Evolutionary conservation across 148 eudicot species (phyloP).

Genomic region (Euryodendron excelsum): DNA sequence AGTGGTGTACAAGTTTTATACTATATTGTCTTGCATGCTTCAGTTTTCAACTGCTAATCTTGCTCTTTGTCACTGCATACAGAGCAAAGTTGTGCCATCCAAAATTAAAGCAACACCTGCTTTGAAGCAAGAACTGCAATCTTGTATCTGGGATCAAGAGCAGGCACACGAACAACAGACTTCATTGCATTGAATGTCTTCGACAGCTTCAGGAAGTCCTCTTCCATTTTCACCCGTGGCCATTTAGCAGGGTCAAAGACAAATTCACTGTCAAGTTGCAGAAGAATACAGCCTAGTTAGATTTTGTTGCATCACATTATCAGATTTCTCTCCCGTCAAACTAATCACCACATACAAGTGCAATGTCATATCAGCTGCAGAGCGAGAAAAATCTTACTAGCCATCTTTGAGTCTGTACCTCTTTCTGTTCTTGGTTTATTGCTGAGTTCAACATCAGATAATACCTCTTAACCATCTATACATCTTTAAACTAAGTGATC

Average conservation of each 20-base stretch:
- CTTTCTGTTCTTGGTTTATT: background rate
- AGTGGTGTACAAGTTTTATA: background rate
- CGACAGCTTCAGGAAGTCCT: constrained; percentile 64
- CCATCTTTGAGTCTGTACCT: background rate
- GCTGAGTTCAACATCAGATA: too few species aligned
- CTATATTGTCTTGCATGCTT: background rate
- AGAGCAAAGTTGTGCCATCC: background rate
- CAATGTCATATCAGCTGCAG: background rate
- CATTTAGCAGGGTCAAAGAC: constrained; percentile 77
- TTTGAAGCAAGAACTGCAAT: constrained; percentile 91
- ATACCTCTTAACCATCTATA: background rate
- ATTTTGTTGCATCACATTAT: background rate
- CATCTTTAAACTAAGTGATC: background rate
- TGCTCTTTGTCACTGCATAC: too few species aligned
- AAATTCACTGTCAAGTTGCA: constrained; percentile 62
- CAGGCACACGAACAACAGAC: constrained; percentile 84
- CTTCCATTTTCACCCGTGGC: constrained; percentile 79
- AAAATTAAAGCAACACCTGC: constrained; percentile 49
- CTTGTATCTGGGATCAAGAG: constrained; percentile 73
- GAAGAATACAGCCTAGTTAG: background rate
- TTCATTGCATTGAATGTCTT: constrained; percentile 62
- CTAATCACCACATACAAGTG: background rate
- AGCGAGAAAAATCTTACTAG: too few species aligned
- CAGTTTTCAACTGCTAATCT: too few species aligned
- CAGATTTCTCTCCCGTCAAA: background rate